Base-by-base conservation (phyloP, 306 rosid genomes). In the Lathyrus aphaca region DNA sequence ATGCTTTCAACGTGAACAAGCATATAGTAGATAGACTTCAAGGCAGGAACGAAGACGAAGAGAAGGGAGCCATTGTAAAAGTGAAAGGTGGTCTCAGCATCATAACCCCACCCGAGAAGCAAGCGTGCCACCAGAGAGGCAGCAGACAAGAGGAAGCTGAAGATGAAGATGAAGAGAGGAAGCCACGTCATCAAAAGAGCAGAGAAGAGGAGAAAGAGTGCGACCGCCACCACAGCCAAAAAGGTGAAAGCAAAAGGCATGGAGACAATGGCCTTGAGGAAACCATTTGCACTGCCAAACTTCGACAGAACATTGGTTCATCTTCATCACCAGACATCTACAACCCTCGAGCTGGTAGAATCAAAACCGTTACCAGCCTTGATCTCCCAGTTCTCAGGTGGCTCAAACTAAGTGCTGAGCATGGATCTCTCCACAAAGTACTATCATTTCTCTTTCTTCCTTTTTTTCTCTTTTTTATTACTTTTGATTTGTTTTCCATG, bases 391-490 rank as follows among this genome's bases (percentile, higher is more conserved):
- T 68, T 15, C 89, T 87, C 45, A n/a, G 9, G 23, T 69, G 59
- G 79, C 79, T 87, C 35, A 18, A 38, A 7, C 89, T 84, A 46
- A 73, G 84, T 35, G 92, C 87, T 1, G 81, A 87, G 53, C 49
- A 54, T 2, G 89, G 84, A n/a, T 37, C 64, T 21, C 75, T 87
- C 35, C 43, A 46, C 60, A 73, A 30, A 7, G 88, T 81, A 72
- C 37, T n/a, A 38, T 19, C 5, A 5, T 57, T 10, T 53, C 8
- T 21, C 4, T 50, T 6, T 29, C 32, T 29, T 3, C 5, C 7
- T 30, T 30, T 30, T 32, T 32, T n/a, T n/a, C n/a, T 32, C 8
- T 32, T 8, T 32, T 16, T 16, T 5, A 10, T 27, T 27, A 7
- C 18, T 27, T 55, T 55, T 13, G 13, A 54, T 54, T 50, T 5